Evolutionary conservation across 352 stramenopile genomes (phyloP).

Genomic region (Globisporangium parvum): DNA sequence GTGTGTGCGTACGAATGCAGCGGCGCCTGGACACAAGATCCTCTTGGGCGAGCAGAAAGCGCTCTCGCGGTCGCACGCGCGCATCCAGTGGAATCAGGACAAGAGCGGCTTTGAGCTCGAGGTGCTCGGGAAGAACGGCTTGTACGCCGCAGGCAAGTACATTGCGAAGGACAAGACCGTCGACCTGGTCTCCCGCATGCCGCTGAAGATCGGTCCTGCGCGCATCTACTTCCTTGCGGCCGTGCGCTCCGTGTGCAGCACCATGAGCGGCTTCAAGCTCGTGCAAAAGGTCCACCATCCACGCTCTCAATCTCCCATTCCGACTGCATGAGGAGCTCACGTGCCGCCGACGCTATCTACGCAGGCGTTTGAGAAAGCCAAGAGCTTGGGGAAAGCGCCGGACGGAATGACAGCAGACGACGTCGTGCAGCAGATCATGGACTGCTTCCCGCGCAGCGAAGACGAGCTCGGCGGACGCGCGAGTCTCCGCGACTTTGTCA

Average conservation of each 20-base stretch:
- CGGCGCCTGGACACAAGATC: constrained; percentile 39
- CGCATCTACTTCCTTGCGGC: constrained; percentile 73
- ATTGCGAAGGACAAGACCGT: constrained; percentile 69
- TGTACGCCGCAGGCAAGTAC: constrained; percentile 64
- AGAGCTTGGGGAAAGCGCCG: constrained; percentile 18
- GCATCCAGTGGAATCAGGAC: constrained; percentile 71
- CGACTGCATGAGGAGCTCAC: not conserved
- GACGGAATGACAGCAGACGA: constrained; percentile 53
- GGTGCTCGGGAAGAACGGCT: constrained; percentile 79
- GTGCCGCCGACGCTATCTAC: not conserved
- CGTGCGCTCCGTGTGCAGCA: constrained; percentile 66
- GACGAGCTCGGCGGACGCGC: constrained; percentile 65
- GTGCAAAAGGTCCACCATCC: constrained; percentile 47
- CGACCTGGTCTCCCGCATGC: constrained; percentile 60
- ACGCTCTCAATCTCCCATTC: not conserved
- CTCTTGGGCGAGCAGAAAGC: constrained; percentile 76
- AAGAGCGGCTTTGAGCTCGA: constrained; percentile 73
- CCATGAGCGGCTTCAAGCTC: constrained; percentile 80
- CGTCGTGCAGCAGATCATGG: constrained; percentile 65
- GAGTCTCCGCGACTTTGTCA: constrained; percentile 62
- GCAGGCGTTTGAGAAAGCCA: constrained; percentile 76
- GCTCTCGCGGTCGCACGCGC: constrained; percentile 67
- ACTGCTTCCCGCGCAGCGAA: constrained; percentile 68
- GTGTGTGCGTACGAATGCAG: constrained; percentile 10
- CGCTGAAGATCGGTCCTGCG: constrained; percentile 72